Evolutionary conservation across 345 rosid genomes (phyloP), one percentile per base, ranked within the genome.

Genomic region (Punica granatum): DNA sequence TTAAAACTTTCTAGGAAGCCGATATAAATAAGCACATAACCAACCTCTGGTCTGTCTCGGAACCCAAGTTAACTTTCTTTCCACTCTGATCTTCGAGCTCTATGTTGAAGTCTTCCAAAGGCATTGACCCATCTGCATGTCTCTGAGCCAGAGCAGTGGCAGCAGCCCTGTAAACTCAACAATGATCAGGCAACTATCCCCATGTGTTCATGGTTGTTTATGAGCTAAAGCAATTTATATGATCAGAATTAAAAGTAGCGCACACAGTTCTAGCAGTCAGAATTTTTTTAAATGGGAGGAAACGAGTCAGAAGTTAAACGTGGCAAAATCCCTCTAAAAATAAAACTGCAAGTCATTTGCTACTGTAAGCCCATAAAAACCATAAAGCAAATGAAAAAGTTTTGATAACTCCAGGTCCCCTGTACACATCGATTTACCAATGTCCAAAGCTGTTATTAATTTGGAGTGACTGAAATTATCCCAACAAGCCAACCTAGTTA

Each of bases 61-160:
- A 77, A 73, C 86, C 94, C 73, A 90, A 77, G 43, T 84, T 73
- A 67, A 93, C 78, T 76, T 65, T 80, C 30, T 86, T 73, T 68
- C 97, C 96, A 72, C 75, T 85, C 72, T 93, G 97, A 82, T 93
- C 90, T 82, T 90, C 94, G 53, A 93, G 84, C 75, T 93, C 94
- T 41, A 93, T 67, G 76, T 88, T 77, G 60, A 77, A 93, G 82
- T 90, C 85, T 66, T 88, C 88, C 13, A 80, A 28, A 19, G 92
- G 98, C 53, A 90, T 72, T 1, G 92, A 86, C 69, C 96, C 94
- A 76, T 90, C 87, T 30, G 83, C 82, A 67, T 89, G 92, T 65
- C 96, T 86, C 78, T 81, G 79, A 63, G 93, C 78, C 69, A 90
- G 80, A 21, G 95, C 91, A 62, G 85, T 75, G 34, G 84, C 96